These are phyloP conservation scores for Cladorrhinum sp. DNA, from an alignment of 2,329 filamentous ascomycete species.

Conservation along the genomic window DNA sequence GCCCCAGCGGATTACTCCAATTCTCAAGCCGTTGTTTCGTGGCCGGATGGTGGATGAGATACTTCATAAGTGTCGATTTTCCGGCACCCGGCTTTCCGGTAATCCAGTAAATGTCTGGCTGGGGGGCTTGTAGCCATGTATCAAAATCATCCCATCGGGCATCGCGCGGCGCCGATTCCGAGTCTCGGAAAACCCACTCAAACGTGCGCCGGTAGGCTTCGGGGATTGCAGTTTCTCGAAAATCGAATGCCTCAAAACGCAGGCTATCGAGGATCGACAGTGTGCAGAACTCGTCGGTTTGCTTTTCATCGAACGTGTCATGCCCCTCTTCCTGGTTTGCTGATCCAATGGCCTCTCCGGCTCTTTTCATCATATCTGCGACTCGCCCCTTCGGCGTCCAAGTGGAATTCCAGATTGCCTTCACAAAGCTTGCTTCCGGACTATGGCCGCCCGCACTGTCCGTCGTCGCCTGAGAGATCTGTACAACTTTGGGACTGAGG, in stretches of 20 bases:
- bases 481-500: neutral
- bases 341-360: too few relatives aligned
- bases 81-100: conserved; percentile 27
- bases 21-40: neutral
- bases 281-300: neutral
- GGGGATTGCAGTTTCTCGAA: neutral
- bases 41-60: neutral
- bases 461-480: neutral
- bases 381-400: neutral
- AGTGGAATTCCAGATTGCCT: neutral
- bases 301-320: neutral
- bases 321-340: neutral
- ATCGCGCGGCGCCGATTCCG: neutral
- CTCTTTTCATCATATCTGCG: too few relatives aligned
- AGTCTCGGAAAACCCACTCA: neutral
- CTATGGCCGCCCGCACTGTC: neutral
- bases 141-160: neutral
- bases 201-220: conserved; percentile 2
- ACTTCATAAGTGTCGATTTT: too few relatives aligned
- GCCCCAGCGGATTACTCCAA: conserved; percentile 15
- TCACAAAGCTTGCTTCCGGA: neutral
- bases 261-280: neutral
- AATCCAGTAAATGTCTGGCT: conserved; percentile 4
- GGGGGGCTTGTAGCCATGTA: neutral
- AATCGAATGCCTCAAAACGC: neutral